Conservation (phyloP, 2,329 filamentous ascomycete species). For the Ceratocystis papillata region DNA sequence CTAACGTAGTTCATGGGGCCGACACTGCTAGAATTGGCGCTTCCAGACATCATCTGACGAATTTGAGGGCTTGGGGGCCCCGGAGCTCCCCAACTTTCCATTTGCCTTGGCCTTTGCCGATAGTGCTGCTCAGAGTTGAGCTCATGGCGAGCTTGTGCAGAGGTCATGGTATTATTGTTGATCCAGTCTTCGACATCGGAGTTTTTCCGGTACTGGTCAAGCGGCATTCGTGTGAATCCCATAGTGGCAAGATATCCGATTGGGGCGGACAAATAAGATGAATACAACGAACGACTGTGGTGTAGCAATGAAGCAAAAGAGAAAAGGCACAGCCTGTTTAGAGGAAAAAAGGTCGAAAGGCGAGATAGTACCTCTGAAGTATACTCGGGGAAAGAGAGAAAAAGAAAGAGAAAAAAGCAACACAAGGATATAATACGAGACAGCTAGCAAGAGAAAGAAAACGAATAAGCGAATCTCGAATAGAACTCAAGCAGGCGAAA, state of each 20-base stretch:
- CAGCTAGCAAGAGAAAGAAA: not conserved
- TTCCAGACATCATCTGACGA: slow-evolving; percentile 1
- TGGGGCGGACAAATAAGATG: not conserved
- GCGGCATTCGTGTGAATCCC: slow-evolving; percentile 13
- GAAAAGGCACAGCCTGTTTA: not conserved
- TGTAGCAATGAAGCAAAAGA: slow-evolving; percentile 1
- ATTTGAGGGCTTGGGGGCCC: slow-evolving; percentile 9
- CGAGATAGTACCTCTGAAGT: not conserved
- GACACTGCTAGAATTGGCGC: not conserved
- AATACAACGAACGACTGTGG: not conserved
- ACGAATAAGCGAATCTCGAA: not conserved
- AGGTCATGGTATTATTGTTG: not conserved
- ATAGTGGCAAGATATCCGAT: not conserved
- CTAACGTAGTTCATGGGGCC: not conserved
- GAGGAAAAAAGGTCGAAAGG: not conserved
- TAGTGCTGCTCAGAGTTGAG: slow-evolving; percentile 18
- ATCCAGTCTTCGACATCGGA: slow-evolving; percentile 11
- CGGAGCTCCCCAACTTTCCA: slow-evolving; percentile 18
- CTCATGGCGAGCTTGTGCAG: slow-evolving; percentile 15
- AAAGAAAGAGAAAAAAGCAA: not conserved
- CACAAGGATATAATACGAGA: not conserved
- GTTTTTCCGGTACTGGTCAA: slow-evolving; percentile 15
- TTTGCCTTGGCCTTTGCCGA: slow-evolving; percentile 16
- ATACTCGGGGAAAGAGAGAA: not conserved
- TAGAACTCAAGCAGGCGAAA: not conserved